A percentile compares a stretch with the other conserved stretches of the same genome.
Evolutionary conservation across 2,329 filamentous ascomycete genomes (phyloP).

Genomic region (Cryphonectria naterciae): DNA sequence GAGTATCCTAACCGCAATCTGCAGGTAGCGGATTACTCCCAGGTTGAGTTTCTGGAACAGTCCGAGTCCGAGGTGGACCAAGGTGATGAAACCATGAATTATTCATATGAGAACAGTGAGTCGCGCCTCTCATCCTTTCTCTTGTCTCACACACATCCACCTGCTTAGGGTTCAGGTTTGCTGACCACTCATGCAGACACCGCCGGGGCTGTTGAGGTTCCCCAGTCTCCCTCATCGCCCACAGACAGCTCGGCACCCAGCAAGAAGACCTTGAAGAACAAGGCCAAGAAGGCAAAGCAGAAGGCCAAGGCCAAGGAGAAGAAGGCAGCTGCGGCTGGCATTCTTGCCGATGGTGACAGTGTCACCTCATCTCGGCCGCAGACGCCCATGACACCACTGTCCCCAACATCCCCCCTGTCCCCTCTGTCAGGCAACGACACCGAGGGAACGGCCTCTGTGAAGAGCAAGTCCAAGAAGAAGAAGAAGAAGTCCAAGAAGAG

Average conservation of each 20-base stretch:
- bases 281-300: slow-evolving; percentile 31
- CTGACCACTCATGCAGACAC: slow-evolving; percentile 8
- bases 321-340: slow-evolving; percentile 21
- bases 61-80: slow-evolving; percentile 47
- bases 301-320: slow-evolving; percentile 31
- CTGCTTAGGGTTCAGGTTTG: not conserved
- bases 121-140: not conserved
- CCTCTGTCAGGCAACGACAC: slow-evolving; percentile 16
- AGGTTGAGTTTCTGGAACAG: slow-evolving; percentile 46
- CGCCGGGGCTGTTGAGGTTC: slow-evolving; percentile 22
- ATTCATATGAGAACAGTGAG: slow-evolving; percentile 24
- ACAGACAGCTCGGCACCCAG: slow-evolving; percentile 20
- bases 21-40: slow-evolving; percentile 46
- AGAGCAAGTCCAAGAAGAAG: slow-evolving; percentile 30
- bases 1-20: slow-evolving; percentile 44
- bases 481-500: slow-evolving; percentile 29
- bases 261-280: slow-evolving; percentile 31
- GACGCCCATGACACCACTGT: slow-evolving; percentile 23
- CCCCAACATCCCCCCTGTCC: slow-evolving; percentile 11
- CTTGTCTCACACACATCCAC: not conserved
- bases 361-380: slow-evolving; percentile 17
- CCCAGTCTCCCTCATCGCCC: slow-evolving; percentile 22
- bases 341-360: slow-evolving; percentile 14
- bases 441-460: slow-evolving; percentile 19
- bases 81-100: slow-evolving; percentile 32